Base-by-base conservation (phyloP, 140 eudicot species). In the Senecio squalidus region DNA sequence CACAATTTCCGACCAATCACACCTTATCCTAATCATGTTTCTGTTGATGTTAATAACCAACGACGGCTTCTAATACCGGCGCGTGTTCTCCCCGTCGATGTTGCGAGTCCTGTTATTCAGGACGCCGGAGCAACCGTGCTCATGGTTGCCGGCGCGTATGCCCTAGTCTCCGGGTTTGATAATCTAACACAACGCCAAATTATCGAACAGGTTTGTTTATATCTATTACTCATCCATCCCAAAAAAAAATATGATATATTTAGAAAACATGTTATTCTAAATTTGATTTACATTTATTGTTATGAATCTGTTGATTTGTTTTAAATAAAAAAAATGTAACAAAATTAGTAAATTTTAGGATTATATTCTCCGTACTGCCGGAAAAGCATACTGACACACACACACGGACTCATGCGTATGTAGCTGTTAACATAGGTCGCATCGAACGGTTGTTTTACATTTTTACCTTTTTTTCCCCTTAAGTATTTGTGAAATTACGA, bases 121-220 rank as follows among this genome's bases (percentile, higher is more conserved):
- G 98, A 90, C 45, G 82, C 85, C 62, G 85, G 80, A 13, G 95
- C 95, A 13, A 75, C 88, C 38, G 69, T 68, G 16, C 55, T 76
- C 38, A 82, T 81, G 1, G 56, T 86, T 57, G 61, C 70, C 54
- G 97, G 94, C 41, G 95, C 82, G 0, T 91, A 80, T 39, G 82
- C 77, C 1, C 80, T 91, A 5, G 96, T 91, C 45, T 69, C 95
- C 16, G 72, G 77, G 31, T 91, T 91, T 58, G 96, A 86, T 70
- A 4, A 38, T 76, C 84, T 91, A 71, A 74, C 98, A 0, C 67
- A 69, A 40, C 84, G 79, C 21, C 64, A 73, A 3, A 39, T 91
- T 79, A 74, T 91, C 48, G 62, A 81, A 36, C 96, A 91, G 98
- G 98, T 88, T 40, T 34, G 55, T 39, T 23, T 43, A 66, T 23